Percentiles rank a stretch among this genome's conserved stretches.
Conservation (phyloP, 768 basidiomycete species). For the Rhizopogon vinicolor region DNA sequence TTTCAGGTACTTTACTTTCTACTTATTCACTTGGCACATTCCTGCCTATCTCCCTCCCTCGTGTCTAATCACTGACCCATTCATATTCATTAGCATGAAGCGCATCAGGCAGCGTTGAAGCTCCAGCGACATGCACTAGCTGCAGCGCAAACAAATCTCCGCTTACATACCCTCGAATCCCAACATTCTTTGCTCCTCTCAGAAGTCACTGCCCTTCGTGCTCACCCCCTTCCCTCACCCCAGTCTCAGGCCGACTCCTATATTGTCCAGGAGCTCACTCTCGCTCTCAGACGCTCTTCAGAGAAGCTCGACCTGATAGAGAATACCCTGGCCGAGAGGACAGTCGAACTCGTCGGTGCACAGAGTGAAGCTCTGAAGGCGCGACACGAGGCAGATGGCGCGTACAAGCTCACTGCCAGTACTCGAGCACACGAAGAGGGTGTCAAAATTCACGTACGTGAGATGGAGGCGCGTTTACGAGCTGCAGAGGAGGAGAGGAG, state of each 20-base stretch:
- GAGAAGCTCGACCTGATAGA: constrained; percentile 67
- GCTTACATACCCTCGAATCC: constrained; percentile 43
- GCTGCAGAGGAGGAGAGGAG: constrained; percentile 52
- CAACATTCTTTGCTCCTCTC: constrained; percentile 54
- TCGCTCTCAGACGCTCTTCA: constrained; percentile 62
- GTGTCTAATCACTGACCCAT: neutral
- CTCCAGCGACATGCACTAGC: constrained; percentile 56
- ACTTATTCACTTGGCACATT: neutral
- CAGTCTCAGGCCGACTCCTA: constrained; percentile 25
- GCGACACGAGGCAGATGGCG: constrained; percentile 40
- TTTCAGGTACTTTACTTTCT: constrained; percentile 40
- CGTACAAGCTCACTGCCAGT: constrained; percentile 51
- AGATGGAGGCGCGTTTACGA: constrained; percentile 40
- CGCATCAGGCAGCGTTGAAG: constrained; percentile 58
- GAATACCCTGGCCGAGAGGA: constrained; percentile 43
- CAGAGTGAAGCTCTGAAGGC: constrained; percentile 41
- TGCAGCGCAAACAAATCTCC: constrained; percentile 36
- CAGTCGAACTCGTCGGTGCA: constrained; percentile 39
- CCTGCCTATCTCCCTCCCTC: neutral
- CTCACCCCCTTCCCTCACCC: constrained; percentile 41
- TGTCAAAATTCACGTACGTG: constrained; percentile 41
- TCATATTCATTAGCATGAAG: constrained; percentile 51
- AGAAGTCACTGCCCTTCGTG: constrained; percentile 54
- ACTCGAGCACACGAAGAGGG: constrained; percentile 54
- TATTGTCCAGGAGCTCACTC: constrained; percentile 48